These are phyloP conservation scores for Niebla homalea DNA, from an alignment of 495 filamentous ascomycete genomes.

Conservation along the genomic window DNA sequence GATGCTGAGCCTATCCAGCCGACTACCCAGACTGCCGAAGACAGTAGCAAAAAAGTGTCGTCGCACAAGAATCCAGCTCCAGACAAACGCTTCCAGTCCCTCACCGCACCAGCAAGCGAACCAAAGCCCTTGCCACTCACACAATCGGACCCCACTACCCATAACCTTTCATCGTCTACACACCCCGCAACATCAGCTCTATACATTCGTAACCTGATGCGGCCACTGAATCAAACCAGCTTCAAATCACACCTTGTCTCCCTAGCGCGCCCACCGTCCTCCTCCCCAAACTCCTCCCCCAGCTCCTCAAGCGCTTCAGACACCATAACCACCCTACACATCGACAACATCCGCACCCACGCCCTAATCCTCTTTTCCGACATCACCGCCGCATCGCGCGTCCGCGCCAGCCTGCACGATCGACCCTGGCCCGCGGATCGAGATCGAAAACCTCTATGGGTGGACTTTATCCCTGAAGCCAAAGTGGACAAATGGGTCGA, in stretches of 20 bases:
- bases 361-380: slow-evolving; percentile 62
- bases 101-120: slow-evolving; percentile 21
- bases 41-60: too few relatives aligned
- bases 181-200: slow-evolving; percentile 76
- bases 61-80: slow-evolving; percentile 1
- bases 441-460: slow-evolving; percentile 71
- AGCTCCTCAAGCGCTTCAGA: slow-evolving; percentile 34
- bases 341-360: slow-evolving; percentile 79
- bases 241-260: slow-evolving; percentile 54
- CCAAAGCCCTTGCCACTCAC: slow-evolving; percentile 8
- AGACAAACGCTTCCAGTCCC: slow-evolving; percentile 40
- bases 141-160: slow-evolving; percentile 21
- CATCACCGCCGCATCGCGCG: slow-evolving; percentile 59
- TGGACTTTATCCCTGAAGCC: slow-evolving; percentile 78
- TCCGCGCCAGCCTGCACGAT: slow-evolving; percentile 62
- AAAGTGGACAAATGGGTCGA: slow-evolving; percentile 62
- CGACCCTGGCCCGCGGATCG: slow-evolving; percentile 78
- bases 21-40: too few relatives aligned
- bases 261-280: slow-evolving; percentile 42
- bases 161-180: slow-evolving; percentile 47
- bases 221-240: slow-evolving; percentile 54
- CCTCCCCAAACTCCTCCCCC: slow-evolving; percentile 30
- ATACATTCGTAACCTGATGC: slow-evolving; percentile 86
- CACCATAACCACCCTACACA: slow-evolving; percentile 53
- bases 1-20: too few relatives aligned